Conservation (phyloP, 2,329 filamentous ascomycete genomes). For the Alternaria ethzedia region DNA sequence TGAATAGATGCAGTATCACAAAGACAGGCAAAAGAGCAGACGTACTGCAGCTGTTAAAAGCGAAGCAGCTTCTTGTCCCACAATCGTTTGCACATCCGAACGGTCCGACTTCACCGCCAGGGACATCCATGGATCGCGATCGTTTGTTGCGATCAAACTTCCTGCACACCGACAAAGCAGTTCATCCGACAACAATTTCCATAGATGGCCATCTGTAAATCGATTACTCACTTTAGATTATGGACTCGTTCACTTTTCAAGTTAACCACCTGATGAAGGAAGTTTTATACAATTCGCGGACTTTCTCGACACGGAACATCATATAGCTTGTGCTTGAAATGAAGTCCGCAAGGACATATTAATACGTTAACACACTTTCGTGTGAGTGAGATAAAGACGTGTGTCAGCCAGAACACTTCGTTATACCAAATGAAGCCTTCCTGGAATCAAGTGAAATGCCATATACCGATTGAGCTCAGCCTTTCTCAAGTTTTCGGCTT, state of each 20-base stretch:
- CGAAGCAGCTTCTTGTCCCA: background rate
- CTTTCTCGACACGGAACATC: background rate
- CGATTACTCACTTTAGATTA: background rate
- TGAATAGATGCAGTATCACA: background rate
- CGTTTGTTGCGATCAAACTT: background rate
- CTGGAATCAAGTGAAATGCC: background rate
- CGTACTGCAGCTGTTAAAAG: background rate
- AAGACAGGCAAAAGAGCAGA: background rate
- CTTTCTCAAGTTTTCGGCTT: constrained; percentile 37
- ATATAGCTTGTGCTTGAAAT: background rate
- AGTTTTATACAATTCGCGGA: background rate
- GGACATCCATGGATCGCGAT: background rate
- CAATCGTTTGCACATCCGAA: constrained; percentile 2
- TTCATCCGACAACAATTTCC: background rate
- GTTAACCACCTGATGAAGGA: background rate
- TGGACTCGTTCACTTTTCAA: background rate
- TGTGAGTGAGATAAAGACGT: background rate
- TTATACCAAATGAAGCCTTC: background rate
- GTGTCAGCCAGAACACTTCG: background rate
- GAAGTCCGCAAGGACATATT: background rate
- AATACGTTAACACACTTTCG: background rate
- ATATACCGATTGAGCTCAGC: background rate
- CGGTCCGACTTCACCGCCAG: constrained; percentile 7
- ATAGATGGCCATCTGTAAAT: background rate
- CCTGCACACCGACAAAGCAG: background rate